Evolutionary conservation across 768 basidiomycete species (phyloP), one percentile per base, ranked within the genome.

Genomic region (Xerocomus spinulosus): DNA sequence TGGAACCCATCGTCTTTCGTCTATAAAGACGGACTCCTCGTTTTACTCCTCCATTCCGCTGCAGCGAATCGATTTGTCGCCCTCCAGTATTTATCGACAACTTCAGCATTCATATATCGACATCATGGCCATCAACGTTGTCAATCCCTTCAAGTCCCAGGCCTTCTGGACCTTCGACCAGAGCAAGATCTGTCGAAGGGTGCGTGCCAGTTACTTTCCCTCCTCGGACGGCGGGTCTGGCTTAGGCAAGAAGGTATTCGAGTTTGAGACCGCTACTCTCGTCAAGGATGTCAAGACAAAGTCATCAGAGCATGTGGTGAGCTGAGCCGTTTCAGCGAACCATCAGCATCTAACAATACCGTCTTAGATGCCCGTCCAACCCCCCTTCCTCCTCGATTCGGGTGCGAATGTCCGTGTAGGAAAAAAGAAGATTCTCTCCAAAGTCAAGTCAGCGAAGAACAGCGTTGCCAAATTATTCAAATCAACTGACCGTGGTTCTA

Each of bases 401-500:
- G 14, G 41, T 37, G 15, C 21, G 2, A 35, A 44, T 34, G 23
- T 35, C 25, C 48, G n/a, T 6, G 24, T 14, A 12, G 28, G 44
- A 20, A 53, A 42, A 29, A 52, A 33, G 25, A 48, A 29, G 39
- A 29, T 54, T 29, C 6, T 56, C 23, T 48, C 37, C 33, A 59
- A 40, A 34, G 38, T 56, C 36, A 48, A 42, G 36, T 49, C 24
- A 1, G 51, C 45, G 35, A 61, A 51, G 50, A 44, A 36, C 23
- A 52, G 15, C 29, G 46, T 61, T 18, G 13, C 30, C 35, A 57
- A 44, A 41, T 36, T 61, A 28, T 59, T 63, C 44, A 59, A 42
- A 44, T 30, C 29, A 13, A 28, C 37, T 17, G 12, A 33, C 32
- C 46, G 41, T 25, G 25, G 14, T 35, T 30, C 42, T 29, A 18